phyloP scores from a whole-genome alignment of 78 protist genomes.

The Capsaspora owczarzaki region DNA sequence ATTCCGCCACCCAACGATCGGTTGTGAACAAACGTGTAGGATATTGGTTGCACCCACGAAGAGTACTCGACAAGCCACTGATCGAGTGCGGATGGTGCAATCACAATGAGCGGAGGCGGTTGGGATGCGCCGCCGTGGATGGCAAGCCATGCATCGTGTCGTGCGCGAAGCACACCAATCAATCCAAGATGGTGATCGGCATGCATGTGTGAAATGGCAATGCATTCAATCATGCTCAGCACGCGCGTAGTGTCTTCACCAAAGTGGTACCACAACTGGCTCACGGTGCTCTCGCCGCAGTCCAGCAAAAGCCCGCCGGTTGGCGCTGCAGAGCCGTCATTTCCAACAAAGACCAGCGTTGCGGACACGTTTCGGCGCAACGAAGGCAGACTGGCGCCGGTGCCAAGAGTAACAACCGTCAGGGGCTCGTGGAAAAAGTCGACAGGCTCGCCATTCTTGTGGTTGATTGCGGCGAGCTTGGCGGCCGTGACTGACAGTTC shows the following conservation, averaged over 20 bases:
- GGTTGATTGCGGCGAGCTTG: neutral
- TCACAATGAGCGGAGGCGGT: constrained; percentile 4
- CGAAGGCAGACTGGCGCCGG: constrained; percentile 85
- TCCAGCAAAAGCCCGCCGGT: constrained; percentile 49
- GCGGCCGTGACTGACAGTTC: too few species aligned
- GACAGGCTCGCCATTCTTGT: neutral
- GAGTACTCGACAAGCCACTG: constrained; percentile 25
- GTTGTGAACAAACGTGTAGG: neutral
- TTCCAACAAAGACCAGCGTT: neutral
- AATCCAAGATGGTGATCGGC: constrained; percentile 97
- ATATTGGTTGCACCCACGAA: neutral
- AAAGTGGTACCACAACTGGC: constrained; percentile 71
- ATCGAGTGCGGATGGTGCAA: constrained; percentile 23
- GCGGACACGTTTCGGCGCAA: constrained; percentile 72
- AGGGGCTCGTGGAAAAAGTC: neutral
- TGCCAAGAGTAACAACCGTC: constrained; percentile 53
- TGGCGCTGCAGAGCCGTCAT: neutral
- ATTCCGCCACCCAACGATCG: neutral
- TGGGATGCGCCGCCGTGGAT: neutral
- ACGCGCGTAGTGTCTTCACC: too few species aligned
- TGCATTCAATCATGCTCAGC: neutral
- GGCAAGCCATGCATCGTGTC: neutral
- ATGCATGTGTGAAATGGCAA: constrained; percentile 91
- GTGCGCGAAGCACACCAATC: neutral
- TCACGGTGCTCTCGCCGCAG: constrained; percentile 87